Evolutionary conservation across 176 grass and related monocot genomes (phyloP).

Genomic region (Pontederia paniculata): DNA sequence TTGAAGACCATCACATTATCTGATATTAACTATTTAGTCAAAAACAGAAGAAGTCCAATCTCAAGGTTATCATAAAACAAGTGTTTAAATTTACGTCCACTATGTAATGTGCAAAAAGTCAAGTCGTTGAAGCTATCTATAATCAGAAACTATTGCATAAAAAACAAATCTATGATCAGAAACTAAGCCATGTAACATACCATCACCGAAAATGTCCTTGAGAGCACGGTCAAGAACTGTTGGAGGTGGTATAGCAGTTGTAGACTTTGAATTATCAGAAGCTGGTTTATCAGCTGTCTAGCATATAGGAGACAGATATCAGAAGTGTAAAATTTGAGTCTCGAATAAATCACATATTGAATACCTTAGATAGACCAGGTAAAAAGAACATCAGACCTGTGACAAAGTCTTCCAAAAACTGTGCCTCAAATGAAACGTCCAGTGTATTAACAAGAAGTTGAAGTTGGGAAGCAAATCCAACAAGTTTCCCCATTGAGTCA

Average conservation of each 20-base stretch:
- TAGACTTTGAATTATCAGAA: conserved; percentile 58
- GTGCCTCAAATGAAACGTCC: conserved; percentile 48
- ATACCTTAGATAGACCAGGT: conserved; percentile 5
- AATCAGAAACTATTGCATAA: neutral
- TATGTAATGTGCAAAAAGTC: too few species aligned
- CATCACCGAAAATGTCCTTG: conserved; percentile 87
- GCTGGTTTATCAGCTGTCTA: conserved; percentile 87
- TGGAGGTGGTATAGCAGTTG: conserved; percentile 64
- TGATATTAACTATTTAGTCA: too few species aligned
- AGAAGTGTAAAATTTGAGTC: conserved; percentile 26
- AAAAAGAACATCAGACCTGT: conserved; percentile 54
- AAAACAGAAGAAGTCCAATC: too few species aligned
- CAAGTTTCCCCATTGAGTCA: conserved; percentile 78
- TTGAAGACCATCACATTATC: too few species aligned
- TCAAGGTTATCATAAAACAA: too few species aligned
- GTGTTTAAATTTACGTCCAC: too few species aligned
- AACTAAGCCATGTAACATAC: conserved; percentile 27
- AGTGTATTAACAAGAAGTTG: conserved; percentile 65
- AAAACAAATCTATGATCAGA: neutral
- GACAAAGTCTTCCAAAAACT: conserved; percentile 92
- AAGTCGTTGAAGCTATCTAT: neutral
- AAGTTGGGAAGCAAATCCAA: conserved; percentile 91
- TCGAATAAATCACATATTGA: neutral
- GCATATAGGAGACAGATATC: conserved; percentile 43
- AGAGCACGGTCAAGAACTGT: conserved; percentile 77